These are phyloP conservation scores for Calonectria pseudoreteaudii DNA, from an alignment of 2,329 filamentous ascomycete genomes.

Conservation along the genomic window DNA sequence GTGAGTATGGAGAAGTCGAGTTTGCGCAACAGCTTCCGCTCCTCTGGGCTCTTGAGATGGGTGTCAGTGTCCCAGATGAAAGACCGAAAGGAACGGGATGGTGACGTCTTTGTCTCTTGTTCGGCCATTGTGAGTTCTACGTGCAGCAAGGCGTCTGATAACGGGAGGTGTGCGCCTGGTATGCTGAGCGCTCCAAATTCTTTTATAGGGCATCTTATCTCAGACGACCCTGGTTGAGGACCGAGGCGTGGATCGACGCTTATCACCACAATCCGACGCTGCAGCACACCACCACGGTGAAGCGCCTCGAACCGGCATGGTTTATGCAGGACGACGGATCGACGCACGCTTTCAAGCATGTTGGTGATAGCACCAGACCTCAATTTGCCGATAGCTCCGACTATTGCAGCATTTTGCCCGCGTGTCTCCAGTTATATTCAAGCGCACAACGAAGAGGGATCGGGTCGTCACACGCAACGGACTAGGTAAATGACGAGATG, in stretches of 20 bases:
- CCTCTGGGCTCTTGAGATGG: conserved; percentile 17
- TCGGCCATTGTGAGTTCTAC: not conserved
- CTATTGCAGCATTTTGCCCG: not conserved
- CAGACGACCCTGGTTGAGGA: not conserved
- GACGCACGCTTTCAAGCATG: not conserved
- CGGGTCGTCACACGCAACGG: not conserved
- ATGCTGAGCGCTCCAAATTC: too few relatives aligned
- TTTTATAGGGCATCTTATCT: not conserved
- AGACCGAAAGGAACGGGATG: not conserved
- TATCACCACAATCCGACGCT: not conserved
- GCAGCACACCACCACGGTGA: conserved; percentile 6
- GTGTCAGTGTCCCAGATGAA: conserved; percentile 25
- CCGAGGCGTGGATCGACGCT: conserved; percentile 2
- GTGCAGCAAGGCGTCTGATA: not conserved
- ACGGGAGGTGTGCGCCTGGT: not conserved
- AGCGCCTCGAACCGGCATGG: not conserved
- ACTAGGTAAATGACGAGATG: not conserved
- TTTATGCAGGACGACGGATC: not conserved
- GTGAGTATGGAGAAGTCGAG: conserved; percentile 15
- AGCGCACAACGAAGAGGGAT: not conserved
- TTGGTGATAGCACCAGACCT: not conserved
- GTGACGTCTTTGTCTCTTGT: not conserved
- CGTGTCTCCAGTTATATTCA: not conserved
- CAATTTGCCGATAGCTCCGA: not conserved
- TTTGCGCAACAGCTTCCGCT: conserved; percentile 20